Conservation (phyloP, 257 asterid genomes). For the Solanum neorickii region DNA sequence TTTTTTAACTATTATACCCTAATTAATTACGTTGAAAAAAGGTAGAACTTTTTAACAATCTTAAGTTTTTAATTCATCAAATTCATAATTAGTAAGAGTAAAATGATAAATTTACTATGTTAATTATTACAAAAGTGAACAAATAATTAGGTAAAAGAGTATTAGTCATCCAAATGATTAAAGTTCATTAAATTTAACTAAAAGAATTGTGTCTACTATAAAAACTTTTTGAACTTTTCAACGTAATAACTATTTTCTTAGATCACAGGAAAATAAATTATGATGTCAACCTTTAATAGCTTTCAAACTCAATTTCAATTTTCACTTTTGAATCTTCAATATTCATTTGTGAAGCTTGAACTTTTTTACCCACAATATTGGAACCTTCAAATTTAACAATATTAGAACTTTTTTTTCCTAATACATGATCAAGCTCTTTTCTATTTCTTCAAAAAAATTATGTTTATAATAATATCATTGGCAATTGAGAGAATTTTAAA, state of each 20-base stretch:
- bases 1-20: too few relatives aligned
- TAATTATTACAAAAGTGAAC: too few relatives aligned
- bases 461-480: neutral
- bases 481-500: neutral
- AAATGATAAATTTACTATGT: too few relatives aligned
- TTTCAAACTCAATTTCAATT: neutral
- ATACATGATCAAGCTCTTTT: neutral
- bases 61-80: too few relatives aligned
- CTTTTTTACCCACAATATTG: neutral
- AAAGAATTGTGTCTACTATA: neutral
- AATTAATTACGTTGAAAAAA: too few relatives aligned
- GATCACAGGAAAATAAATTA: neutral
- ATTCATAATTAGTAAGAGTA: too few relatives aligned
- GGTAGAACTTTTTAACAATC: too few relatives aligned
- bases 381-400: neutral
- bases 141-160: too few relatives aligned
- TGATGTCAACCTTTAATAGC: neutral
- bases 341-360: neutral
- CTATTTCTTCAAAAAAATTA: too few relatives aligned
- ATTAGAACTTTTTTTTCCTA: neutral
- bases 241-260: neutral
- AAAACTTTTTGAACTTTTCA: neutral
- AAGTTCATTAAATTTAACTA: neutral
- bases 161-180: neutral
- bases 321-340: neutral